Conservation (phyloP, 768 basidiomycete genomes). For the Tylopilus vinaceipallidus region DNA sequence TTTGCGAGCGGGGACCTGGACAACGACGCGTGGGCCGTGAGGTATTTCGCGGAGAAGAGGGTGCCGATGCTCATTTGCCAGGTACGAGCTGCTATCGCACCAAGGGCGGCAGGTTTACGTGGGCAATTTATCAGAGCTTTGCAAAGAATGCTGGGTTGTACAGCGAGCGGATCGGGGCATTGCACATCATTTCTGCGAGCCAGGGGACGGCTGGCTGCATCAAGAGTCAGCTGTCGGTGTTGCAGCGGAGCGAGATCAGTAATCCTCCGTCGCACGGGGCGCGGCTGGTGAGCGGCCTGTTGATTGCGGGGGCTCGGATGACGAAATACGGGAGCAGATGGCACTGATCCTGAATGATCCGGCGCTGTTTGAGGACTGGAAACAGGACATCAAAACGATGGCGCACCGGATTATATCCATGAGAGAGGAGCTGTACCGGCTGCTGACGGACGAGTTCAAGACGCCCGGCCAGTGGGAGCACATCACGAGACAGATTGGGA, state of each 20-base stretch:
- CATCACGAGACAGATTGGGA: conserved; percentile 93
- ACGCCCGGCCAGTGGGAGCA: conserved; percentile 97
- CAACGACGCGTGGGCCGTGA: conserved; percentile 88
- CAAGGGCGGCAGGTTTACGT: conserved; percentile 9
- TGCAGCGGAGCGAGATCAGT: conserved; percentile 93
- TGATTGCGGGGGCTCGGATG: neutral
- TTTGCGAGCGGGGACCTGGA: conserved; percentile 93
- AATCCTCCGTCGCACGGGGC: conserved; percentile 93
- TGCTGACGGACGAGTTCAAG: conserved; percentile 68
- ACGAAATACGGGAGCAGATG: conserved; percentile 43
- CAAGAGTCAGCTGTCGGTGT: conserved; percentile 85
- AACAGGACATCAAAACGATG: conserved; percentile 88
- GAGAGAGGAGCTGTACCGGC: conserved; percentile 73
- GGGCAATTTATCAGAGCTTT: conserved; percentile 64
- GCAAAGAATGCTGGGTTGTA: conserved; percentile 97
- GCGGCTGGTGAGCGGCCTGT: conserved; percentile 58
- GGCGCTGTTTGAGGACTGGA: conserved; percentile 84
- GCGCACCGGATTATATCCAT: conserved; percentile 72
- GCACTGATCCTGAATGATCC: conserved; percentile 77
- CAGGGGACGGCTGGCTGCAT: conserved; percentile 69
- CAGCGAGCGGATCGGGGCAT: conserved; percentile 91
- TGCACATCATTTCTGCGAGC: conserved; percentile 72
- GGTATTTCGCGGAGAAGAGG: conserved; percentile 75
- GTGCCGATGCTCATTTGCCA: conserved; percentile 87
- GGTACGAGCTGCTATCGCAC: conserved; percentile 38